Evolutionary conservation across 2,329 filamentous ascomycete genomes (phyloP).

Genomic region (Emericellopsis atlantica): DNA sequence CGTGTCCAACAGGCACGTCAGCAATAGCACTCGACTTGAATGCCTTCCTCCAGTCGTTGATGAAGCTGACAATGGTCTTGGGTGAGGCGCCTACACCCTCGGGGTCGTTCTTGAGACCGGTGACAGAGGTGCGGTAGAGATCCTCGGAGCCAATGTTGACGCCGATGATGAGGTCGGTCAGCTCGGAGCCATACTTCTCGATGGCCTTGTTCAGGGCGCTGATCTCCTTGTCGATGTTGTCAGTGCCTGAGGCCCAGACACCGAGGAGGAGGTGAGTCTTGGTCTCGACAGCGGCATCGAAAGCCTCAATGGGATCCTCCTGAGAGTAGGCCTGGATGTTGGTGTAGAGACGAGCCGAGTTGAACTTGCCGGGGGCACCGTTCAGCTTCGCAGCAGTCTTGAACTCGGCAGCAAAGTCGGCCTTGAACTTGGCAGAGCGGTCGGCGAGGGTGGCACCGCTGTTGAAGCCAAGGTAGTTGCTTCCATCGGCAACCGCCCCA

Average conservation of each 20-base stretch:
- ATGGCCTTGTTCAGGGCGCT: conserved; percentile 45
- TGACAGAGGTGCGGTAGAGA: conserved; percentile 49
- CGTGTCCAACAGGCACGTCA: conserved; percentile 46
- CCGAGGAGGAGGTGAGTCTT: conserved; percentile 51
- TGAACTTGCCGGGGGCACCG: conserved; percentile 38
- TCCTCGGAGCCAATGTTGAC: conserved; percentile 57
- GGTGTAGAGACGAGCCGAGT: conserved; percentile 53
- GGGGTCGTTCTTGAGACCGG: conserved; percentile 48
- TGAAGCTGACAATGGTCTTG: conserved; percentile 49
- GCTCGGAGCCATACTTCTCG: conserved; percentile 32
- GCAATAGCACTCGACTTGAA: conserved; percentile 33
- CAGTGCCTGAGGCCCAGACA: conserved; percentile 45
- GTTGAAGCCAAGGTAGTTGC: conserved; percentile 43
- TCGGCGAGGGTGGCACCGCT: conserved; percentile 32
- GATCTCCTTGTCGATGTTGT: conserved; percentile 47
- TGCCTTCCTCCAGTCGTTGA: conserved; percentile 47
- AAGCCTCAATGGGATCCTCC: conserved; percentile 67
- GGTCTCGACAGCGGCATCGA: conserved; percentile 56
- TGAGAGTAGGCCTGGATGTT: conserved; percentile 53
- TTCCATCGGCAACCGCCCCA: conserved; percentile 21
- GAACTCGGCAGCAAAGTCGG: conserved; percentile 35
- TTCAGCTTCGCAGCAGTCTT: conserved; percentile 20
- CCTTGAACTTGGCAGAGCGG: conserved; percentile 37
- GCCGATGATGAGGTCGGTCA: conserved; percentile 47
- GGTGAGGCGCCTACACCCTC: conserved; percentile 45